Base-by-base conservation (phyloP, 31 red algal genomes). In the Bonnemaisonia californica region DNA sequence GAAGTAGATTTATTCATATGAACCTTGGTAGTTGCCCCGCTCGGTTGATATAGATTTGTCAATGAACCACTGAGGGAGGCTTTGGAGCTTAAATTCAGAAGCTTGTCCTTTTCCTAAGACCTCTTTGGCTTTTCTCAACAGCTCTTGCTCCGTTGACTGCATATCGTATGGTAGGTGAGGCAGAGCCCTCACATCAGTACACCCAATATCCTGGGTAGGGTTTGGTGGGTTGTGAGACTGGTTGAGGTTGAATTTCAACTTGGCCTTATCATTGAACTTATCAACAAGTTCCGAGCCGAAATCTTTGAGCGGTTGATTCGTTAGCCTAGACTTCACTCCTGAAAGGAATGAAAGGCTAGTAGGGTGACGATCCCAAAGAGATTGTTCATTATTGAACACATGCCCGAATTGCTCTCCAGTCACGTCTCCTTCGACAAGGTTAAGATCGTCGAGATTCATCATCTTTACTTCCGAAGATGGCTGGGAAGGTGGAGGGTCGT, bases 41-140 rank as follows among this genome's bases (percentile, higher is more conserved):
- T 84, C 67, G 2, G 24, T 62, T 18, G 13, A 19, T 4, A 84
- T 84, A 3, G 68, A 69, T 56, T 84, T 74, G 48, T 84, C 81
- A 30, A 84, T 0, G 45, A 74, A 51, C 81, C 68, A 63, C 34
- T 2, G 9, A 36, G 65, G 42, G 3, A 59, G 38, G 54, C 73
- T 62, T 40, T 72, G 54, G 37, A 84, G 81, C 47, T 58, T 32
- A 1, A 31, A 67, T 28, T 84, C 68, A 18, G 68, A 35, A 24
- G 30, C 37, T 11, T 21, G 23, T 60, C 61, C 28, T 24, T 61
- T 7, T 18, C 68, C 68, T 11, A 58, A 21, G 13, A 74, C 81
- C 11, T 56, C 64, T 1, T 34, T 38, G 13, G 71, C 71, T 71
- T 82, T 30, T 68, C 51, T 9, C 19, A 82, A 16, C 29, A 82